Conservation (phyloP, 768 basidiomycete genomes). For the Chlorophyllum brunneum region DNA sequence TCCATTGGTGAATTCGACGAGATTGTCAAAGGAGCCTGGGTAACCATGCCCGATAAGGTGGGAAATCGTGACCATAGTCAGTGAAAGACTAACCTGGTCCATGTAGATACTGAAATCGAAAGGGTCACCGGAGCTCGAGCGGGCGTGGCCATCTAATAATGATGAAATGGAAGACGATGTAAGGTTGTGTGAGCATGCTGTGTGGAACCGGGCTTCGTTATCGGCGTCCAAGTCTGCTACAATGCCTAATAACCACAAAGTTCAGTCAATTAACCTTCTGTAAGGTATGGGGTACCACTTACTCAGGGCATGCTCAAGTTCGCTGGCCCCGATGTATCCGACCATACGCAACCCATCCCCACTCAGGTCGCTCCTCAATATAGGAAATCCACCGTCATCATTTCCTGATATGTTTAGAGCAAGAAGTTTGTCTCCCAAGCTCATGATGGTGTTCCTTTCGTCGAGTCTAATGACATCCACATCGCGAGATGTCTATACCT, state of each 20-base stretch:
- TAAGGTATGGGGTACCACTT: conserved; percentile 23
- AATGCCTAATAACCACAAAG: conserved; percentile 41
- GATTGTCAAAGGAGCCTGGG: conserved; percentile 82
- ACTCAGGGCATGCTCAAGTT: conserved; percentile 92
- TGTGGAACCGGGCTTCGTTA: conserved; percentile 62
- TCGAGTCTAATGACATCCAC: conserved; percentile 73
- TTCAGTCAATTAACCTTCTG: not conserved
- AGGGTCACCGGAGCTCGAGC: conserved; percentile 34
- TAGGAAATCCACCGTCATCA: conserved; percentile 85
- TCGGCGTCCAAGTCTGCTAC: conserved; percentile 68
- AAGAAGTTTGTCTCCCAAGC: conserved; percentile 67
- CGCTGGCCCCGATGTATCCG: conserved; percentile 89
- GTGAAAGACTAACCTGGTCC: conserved; percentile 60
- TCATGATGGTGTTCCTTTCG: conserved; percentile 70
- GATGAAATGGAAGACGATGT: conserved; percentile 62
- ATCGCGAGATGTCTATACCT: conserved; percentile 55
- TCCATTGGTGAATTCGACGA: conserved; percentile 85
- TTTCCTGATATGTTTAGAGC: conserved; percentile 52
- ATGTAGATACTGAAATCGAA: conserved; percentile 88
- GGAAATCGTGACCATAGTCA: conserved; percentile 1
- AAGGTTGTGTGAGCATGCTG: conserved; percentile 36
- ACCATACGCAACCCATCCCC: conserved; percentile 61
- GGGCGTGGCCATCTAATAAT: conserved; percentile 37
- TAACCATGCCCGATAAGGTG: not conserved
- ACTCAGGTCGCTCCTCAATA: conserved; percentile 51